A percentile compares a stretch with the other conserved stretches of the same genome.
Conservation (phyloP, 2,329 filamentous ascomycete species). For the Stagonosporopsis vannaccii region DNA sequence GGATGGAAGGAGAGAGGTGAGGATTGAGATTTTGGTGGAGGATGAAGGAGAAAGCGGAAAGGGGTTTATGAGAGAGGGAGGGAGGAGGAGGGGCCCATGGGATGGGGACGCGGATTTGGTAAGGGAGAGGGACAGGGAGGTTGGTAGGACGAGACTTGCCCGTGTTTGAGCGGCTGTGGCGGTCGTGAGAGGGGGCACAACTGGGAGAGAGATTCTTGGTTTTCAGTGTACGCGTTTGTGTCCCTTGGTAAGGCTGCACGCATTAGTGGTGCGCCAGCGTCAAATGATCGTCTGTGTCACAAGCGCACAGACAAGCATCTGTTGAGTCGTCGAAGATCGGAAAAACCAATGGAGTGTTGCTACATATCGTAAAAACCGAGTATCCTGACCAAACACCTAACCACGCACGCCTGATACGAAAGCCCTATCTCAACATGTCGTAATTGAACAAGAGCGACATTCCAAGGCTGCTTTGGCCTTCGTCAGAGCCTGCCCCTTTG, state of each 20-base stretch:
- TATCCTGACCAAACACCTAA: constrained; percentile 35
- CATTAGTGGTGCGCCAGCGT: background rate
- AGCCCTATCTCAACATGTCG: constrained; percentile 28
- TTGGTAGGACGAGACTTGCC: background rate
- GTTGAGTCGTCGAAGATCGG: constrained; percentile 1
- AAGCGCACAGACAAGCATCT: background rate
- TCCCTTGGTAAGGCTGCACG: background rate
- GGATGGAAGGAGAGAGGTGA: background rate
- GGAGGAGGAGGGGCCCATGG: background rate
- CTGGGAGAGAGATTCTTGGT: background rate
- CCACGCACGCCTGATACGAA: constrained; percentile 33
- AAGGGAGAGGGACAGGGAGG: background rate
- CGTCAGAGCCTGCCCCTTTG: constrained; percentile 11
- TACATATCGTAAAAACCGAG: constrained; percentile 37
- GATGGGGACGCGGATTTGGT: background rate
- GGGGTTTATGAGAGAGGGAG: background rate
- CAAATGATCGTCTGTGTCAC: constrained; percentile 2
- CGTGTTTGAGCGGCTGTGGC: background rate
- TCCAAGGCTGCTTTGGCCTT: constrained; percentile 14
- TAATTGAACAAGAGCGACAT: constrained; percentile 16
- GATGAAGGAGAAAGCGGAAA: background rate
- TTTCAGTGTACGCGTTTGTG: background rate
- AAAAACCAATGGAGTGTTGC: constrained; percentile 28
- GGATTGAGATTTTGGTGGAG: background rate
- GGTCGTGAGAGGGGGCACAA: background rate